Evolutionary conservation across 1,284 basidiomycete species (phyloP), one percentile per base, ranked within the genome.

Genomic region (Microstroma glucosiphilum): DNA sequence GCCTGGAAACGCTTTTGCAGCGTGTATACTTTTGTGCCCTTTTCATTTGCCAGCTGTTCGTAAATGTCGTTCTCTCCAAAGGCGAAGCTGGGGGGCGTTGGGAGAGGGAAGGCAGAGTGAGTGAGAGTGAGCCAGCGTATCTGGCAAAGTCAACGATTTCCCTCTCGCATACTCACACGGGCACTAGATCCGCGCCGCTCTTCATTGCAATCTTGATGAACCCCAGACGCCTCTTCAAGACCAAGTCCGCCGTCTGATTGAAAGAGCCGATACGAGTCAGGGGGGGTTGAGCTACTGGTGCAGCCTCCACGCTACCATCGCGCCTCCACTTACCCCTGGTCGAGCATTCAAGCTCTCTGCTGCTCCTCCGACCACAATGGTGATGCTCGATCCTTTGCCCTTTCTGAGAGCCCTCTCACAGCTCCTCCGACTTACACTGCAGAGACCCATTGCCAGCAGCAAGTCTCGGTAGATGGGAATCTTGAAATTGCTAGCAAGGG

Each of bases 51-150:
- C 85, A 97, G 88, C 82, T 98, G 94, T 68, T 92, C 85, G 73
- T 91, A 98, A 59, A 98, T 94, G 89, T 98, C 94, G 79, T 98
- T 98, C 82, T 98, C 94, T 19, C 94, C 94, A 73, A 98, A 98
- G 1, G 91, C 71, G 49, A 77, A 67, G 13, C 60, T 61, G 15
- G 25, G 13, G 13, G 17, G 54, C 9, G 9, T 25, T 42, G 56
- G 13, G 23, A 46, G 17, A n/a, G n/a, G n/a, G 41, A 40, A 25
- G 30, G 15, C 37, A 57, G 21, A 13, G 25, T 13, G 66, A 41
- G 59, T 13, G 25, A 17, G 54, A 19, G 15, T 17, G n/a, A 48
- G 46, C 46, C 6, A 48, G n/a, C 23, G 12, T n/a, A n/a, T n/a
- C 42, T 43, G 42, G 12, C 42, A 43, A n/a, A 1, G 7, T 25